These are phyloP conservation scores for Leccinellum rugosiceps DNA, from an alignment of 768 basidiomycete species.

Conservation along the genomic window DNA sequence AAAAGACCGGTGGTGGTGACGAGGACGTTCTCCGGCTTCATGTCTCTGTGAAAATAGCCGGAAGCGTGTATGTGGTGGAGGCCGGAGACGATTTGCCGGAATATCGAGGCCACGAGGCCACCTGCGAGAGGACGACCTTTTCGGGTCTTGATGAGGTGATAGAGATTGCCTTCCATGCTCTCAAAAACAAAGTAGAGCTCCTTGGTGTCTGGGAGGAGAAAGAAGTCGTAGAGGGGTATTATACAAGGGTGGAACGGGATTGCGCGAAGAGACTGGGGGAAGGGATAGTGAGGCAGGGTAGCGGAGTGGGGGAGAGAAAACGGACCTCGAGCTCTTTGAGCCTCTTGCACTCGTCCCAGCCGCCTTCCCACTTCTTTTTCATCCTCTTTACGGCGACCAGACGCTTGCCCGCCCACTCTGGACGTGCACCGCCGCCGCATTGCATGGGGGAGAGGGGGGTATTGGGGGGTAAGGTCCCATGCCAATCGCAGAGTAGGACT, in stretches of 20 bases:
- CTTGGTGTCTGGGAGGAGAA: constrained; percentile 91
- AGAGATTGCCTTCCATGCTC: constrained; percentile 99
- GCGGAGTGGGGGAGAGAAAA: constrained; percentile 17
- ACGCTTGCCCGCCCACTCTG: constrained; percentile 92
- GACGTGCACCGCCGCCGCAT: constrained; percentile 85
- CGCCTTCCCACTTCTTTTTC: constrained; percentile 97
- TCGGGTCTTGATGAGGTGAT: constrained; percentile 97
- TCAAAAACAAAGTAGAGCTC: constrained; percentile 99
- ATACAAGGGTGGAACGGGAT: constrained; percentile 96
- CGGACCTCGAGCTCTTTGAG: constrained; percentile 94
- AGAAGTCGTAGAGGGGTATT: constrained; percentile 98
- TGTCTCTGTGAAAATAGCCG: constrained; percentile 98
- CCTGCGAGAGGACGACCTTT: constrained; percentile 95
- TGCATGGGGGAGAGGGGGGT: constrained; percentile 94
- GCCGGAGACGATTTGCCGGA: constrained; percentile 86
- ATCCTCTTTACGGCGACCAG: constrained; percentile 97
- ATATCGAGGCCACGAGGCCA: constrained; percentile 93
- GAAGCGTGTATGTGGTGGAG: constrained; percentile 88
- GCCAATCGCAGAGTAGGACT: constrained; percentile 99
- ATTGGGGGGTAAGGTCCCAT: constrained; percentile 89
- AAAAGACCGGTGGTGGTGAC: constrained; percentile 96
- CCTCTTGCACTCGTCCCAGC: constrained; percentile 95
- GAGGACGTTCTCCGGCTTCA: constrained; percentile 99
- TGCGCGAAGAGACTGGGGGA: constrained; percentile 78
- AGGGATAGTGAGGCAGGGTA: constrained; percentile 12